A percentile compares a stretch with the other conserved stretches of the same genome.
phyloP scores from a whole-genome alignment of 768 basidiomycete species.

The Boletus rubroflammeus region DNA sequence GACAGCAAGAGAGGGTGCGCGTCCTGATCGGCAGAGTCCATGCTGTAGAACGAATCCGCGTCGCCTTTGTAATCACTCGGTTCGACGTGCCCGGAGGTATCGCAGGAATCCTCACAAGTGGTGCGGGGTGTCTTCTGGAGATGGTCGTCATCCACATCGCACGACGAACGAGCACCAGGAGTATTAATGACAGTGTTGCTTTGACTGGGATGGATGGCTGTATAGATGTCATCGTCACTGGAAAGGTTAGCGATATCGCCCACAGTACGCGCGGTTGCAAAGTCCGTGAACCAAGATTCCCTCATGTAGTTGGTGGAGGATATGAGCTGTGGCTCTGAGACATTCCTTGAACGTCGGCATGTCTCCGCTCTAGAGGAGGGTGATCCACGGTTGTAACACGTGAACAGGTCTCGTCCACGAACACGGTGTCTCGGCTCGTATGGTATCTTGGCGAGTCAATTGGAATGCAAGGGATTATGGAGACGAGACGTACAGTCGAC shows the following conservation, averaged over 20 bases:
- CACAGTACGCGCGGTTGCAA: slow-evolving; percentile 7
- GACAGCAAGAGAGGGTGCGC: slow-evolving; percentile 22
- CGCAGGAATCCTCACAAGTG: neutral
- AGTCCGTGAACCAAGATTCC: slow-evolving; percentile 18
- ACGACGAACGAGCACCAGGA: neutral
- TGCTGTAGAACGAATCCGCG: slow-evolving; percentile 22
- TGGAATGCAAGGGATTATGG: neutral
- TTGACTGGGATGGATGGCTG: neutral
- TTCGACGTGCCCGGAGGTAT: neutral
- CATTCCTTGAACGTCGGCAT: slow-evolving; percentile 12
- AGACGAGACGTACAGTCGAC: slow-evolving; percentile 6
- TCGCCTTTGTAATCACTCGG: slow-evolving; percentile 7
- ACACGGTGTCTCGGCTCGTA: neutral
- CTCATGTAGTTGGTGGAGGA: slow-evolving; percentile 15
- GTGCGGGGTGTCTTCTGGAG: neutral
- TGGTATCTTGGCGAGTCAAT: neutral
- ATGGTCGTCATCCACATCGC: neutral
- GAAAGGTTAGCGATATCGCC: slow-evolving; percentile 9
- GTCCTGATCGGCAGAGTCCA: slow-evolving; percentile 26
- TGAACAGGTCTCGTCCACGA: slow-evolving; percentile 3
- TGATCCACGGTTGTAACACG: neutral
- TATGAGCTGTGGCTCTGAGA: slow-evolving; percentile 22
- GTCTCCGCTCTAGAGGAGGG: neutral
- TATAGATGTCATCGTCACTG: neutral
- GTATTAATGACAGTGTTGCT: neutral